Evolutionary conservation across 176 grass and related monocot genomes (phyloP).

Genomic region (Musa acuminata): DNA sequence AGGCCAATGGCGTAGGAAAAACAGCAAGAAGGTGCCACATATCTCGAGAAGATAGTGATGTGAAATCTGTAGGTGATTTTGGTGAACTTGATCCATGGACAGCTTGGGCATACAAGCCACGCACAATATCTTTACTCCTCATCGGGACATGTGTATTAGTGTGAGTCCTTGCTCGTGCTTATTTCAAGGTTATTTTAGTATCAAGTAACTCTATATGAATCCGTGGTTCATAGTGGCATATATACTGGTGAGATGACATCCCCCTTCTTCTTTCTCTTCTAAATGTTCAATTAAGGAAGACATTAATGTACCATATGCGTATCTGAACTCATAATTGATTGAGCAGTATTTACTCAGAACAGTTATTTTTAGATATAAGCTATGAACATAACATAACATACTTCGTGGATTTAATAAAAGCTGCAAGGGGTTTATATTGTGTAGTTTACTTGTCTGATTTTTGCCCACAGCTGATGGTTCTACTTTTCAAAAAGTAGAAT

Average conservation of each 20-base stretch:
- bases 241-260: neutral
- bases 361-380: no score
- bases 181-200: neutral
- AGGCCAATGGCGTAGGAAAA: constrained; percentile 52
- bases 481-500: neutral
- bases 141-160: constrained; percentile 82
- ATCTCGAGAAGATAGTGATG: constrained; percentile 35
- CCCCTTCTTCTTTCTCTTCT: neutral
- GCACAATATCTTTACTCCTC: constrained; percentile 69
- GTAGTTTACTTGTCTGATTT: no score
- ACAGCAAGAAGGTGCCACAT: constrained; percentile 34
- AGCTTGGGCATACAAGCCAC: constrained; percentile 86
- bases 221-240: neutral
- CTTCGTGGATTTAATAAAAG: no score
- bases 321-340: no score
- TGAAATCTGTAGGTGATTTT: constrained; percentile 37
- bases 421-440: no score
- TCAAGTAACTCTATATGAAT: neutral
- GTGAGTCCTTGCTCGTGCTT: constrained; percentile 24
- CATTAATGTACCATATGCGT: no score
- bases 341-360: no score
- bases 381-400: no score
- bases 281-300: no score
- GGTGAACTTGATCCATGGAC: constrained; percentile 90
- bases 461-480: neutral